Conservation (phyloP, 208 protist species). For the Leishmania tarentolae region DNA sequence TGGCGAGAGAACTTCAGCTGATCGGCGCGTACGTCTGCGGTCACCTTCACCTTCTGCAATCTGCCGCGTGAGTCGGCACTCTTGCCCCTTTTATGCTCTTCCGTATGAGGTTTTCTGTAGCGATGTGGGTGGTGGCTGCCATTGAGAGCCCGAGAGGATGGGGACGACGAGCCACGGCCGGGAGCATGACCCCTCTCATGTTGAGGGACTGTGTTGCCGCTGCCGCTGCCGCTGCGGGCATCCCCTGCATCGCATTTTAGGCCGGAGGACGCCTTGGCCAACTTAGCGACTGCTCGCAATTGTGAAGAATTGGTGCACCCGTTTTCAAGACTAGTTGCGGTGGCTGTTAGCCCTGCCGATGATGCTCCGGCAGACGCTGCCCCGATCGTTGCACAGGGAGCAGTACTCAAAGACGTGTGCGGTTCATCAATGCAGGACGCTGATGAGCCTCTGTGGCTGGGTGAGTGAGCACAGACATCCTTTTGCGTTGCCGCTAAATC, state of each 20-base stretch:
- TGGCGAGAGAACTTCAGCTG: background rate
- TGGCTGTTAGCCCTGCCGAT: background rate
- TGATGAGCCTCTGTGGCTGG: background rate
- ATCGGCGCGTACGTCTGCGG: background rate
- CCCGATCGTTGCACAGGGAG: background rate
- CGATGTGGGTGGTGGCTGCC: background rate
- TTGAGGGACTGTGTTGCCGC: background rate
- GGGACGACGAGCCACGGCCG: background rate
- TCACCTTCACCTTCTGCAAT: background rate
- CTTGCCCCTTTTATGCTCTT: background rate
- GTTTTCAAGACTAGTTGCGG: background rate
- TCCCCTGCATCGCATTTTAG: background rate
- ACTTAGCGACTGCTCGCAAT: background rate
- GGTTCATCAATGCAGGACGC: background rate
- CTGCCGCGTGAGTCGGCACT: background rate
- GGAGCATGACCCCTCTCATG: background rate
- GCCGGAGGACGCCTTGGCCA: background rate
- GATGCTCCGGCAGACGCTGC: background rate
- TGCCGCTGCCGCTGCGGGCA: background rate
- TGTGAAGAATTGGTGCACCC: background rate
- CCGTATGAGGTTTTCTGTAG: background rate
- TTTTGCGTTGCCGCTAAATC: background rate
- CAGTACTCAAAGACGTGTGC: background rate
- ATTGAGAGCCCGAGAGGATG: background rate
- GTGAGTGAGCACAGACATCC: background rate